Conservation (phyloP, 148 eudicot genomes). For the Cornus kousa region DNA sequence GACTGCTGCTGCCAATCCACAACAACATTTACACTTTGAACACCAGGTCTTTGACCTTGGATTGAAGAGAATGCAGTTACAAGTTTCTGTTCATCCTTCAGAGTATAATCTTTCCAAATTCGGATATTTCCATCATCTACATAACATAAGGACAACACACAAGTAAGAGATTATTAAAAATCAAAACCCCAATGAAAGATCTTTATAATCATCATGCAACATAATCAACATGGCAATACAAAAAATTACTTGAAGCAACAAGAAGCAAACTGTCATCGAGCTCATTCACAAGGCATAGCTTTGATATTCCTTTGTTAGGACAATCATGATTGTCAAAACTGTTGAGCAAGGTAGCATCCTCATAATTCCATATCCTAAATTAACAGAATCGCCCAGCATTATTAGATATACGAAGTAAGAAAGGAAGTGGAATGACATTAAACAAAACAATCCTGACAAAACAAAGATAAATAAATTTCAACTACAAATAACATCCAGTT, state of each 20-base stretch:
- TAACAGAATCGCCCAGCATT: conserved; percentile 10
- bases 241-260: conserved; percentile 73
- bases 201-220: neutral
- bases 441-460: neutral
- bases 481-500: neutral
- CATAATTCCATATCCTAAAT: conserved; percentile 90
- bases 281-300: conserved; percentile 90
- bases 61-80: conserved; percentile 90
- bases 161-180: neutral
- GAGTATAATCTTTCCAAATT: conserved; percentile 84
- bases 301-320: conserved; percentile 84
- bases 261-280: conserved; percentile 94
- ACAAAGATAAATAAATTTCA: neutral
- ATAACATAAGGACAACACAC: conserved; percentile 1
- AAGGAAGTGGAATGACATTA: neutral
- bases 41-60: conserved; percentile 70
- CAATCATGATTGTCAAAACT: conserved; percentile 82
- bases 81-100: conserved; percentile 70
- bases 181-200: neutral
- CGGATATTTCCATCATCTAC: conserved; percentile 92
- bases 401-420: neutral
- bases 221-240: neutral
- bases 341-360: conserved; percentile 79
- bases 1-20: conserved; percentile 99
- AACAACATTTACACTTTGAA: conserved; percentile 64